Evolutionary conservation across 352 stramenopile species (phyloP), one percentile per base, ranked within the genome.

Genomic region (Pythium monospermum): DNA sequence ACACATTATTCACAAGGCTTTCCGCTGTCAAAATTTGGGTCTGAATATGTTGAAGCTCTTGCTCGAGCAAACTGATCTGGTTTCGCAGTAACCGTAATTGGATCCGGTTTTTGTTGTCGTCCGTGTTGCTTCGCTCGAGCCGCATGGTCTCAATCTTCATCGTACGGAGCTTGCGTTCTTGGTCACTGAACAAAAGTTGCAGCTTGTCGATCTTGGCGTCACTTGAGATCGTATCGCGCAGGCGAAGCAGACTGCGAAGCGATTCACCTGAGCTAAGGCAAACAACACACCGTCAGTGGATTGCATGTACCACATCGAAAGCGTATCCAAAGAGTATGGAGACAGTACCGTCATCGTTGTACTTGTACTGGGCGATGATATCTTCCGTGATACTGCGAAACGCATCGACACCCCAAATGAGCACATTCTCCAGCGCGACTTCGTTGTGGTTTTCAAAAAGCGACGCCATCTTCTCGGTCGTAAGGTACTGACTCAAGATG

Each of bases 351-450:
- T 93, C 79, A 28, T 93, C 82, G 40, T 86, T 85, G 62, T 78
- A 88, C 41, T 93, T 93, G 64, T 84, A 90, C 51, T 86, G 70
- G 3, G 77, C 73, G 11, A 87, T 58, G 32, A 91, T 88, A 36
- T 93, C 79, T 43, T 89, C 76, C 3, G 72, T 54, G 4, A 93
- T 57, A 13, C 72, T 58, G 18, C 68, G 58, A 31, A 89, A 88
- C 1, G 64, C 27, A 22, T 84, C 50, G 2, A 92, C 57, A 22
- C 74, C 39, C 33, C 44, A 65, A 12, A 52, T 46, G 18, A 92
- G 58, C 22, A 90, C 61, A 3, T 66, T 50, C 27, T 91, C 78
- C 2, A 76, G 52, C 7, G 47, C 46, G 13, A 52, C 45, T 40
- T 58, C 37, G 12, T 49, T 22, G 10, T 50, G 27, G 4, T 11